Evolutionary conservation across 2,329 filamentous ascomycete species (phyloP), one percentile per base, ranked within the genome.

Genomic region (Clarireedia sp.): DNA sequence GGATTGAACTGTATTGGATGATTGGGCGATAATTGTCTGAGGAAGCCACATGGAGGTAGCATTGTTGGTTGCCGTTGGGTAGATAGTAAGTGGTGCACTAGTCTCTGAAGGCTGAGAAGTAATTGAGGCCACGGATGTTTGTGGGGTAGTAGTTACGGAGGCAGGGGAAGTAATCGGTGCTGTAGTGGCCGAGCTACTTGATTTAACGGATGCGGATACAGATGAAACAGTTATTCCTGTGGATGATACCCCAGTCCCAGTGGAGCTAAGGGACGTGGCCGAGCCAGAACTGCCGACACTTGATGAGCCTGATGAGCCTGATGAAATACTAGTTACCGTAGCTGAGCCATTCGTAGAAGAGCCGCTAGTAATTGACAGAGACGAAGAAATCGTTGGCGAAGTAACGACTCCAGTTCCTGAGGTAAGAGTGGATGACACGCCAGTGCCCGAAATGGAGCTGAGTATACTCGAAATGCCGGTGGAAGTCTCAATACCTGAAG

Each of bases 21-120:
- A 60, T 17, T 63, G 57, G 45, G 60, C 61, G 50, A 67, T 44
- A 12, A 57, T 56, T 2, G 57, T 50, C 36, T 41, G 37, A 29
- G 55, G 50, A 41, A 68, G 55, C 63, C 63, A 67, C 52, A 62
- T 57, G 8, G 61, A 59, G 16, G 64, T 62, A 12, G 51, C 55
- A 19, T 54, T 59, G 24, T 67, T 62, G n/a, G 65, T 65, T 14
- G 55, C 58, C 26, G 63, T 66, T 51, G 66, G 65, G 2, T 48
- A 33, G 48, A 67, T 56, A 5, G 55, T 58, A 16, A 55, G 43
- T 19, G 55, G 57, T 5, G 53, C 21, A 7, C 52, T 37, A n/a
- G 53, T 51, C 23, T 61, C 48, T 12, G 38, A 38, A 36, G 58
- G 46, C 3, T 48, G 14, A 16, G 54, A 21, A 10, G 54, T 51